These are phyloP conservation scores for Gracilaria gracilis DNA, from an alignment of 23 red algal genomes.

Conservation along the genomic window DNA sequence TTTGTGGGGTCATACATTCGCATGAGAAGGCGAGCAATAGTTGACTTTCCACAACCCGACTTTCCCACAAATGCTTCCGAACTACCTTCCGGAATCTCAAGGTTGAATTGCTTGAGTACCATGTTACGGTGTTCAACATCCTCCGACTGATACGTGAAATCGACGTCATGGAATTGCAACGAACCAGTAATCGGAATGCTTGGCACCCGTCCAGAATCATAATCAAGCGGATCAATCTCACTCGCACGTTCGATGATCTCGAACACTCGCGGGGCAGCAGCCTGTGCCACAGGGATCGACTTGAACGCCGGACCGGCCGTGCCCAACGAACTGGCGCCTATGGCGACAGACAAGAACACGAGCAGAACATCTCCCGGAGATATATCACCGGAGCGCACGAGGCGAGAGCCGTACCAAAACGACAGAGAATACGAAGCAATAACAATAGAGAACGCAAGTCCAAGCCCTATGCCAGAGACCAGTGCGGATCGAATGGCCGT, in stretches of 20 bases:
- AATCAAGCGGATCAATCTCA: constrained; percentile 62
- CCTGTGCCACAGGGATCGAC: constrained; percentile 63
- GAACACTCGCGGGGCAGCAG: constrained; percentile 77
- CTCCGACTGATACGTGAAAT: constrained; percentile 78
- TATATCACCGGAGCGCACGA: constrained; percentile 28
- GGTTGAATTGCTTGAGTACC: constrained; percentile 68
- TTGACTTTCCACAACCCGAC: constrained; percentile 83
- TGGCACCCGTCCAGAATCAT: constrained; percentile 38
- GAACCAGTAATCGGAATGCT: constrained; percentile 18
- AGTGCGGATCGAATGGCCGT: constrained; percentile 42
- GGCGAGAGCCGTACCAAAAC: constrained; percentile 56
- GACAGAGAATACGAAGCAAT: constrained; percentile 10
- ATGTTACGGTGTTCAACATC: constrained; percentile 10
- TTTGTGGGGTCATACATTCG: constrained; percentile 76
- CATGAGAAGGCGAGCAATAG: constrained; percentile 76
- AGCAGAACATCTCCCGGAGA: constrained; percentile 64
- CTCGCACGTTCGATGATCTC: constrained; percentile 76
- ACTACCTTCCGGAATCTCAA: constrained; percentile 71
- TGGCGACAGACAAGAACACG: constrained; percentile 73
- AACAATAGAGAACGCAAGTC: constrained; percentile 23
- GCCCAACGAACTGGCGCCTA: constrained; percentile 85
- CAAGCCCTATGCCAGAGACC: constrained; percentile 47
- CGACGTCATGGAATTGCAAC: constrained; percentile 68
- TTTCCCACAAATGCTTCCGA: constrained; percentile 81
- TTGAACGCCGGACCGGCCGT: constrained; percentile 74